These are phyloP conservation scores for Plantago coronopus DNA, from an alignment of 305 asterid genomes.

Conservation along the genomic window DNA sequence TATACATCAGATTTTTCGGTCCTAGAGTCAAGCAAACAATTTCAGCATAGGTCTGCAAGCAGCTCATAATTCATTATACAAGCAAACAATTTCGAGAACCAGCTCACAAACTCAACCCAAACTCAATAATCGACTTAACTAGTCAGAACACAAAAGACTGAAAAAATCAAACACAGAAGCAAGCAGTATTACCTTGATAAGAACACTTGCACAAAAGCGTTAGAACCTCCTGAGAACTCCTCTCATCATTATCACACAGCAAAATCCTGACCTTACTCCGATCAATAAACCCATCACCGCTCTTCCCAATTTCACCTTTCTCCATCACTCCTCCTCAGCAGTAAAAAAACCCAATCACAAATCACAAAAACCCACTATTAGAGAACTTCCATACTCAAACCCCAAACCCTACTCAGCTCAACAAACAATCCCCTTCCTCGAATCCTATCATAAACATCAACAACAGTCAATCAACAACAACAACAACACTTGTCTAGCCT, in stretches of 20 bases:
- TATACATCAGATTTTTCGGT: too few species aligned
- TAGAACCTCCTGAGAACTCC: slow-evolving; percentile 68
- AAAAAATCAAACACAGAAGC: slow-evolving; percentile 8
- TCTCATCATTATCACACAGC: slow-evolving; percentile 86
- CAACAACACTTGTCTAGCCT: slow-evolving; percentile 13
- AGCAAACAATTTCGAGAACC: too few species aligned
- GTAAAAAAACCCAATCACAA: slow-evolving; percentile 16
- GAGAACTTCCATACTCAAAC: background rate
- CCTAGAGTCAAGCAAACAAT: too few species aligned
- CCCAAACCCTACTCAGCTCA: background rate
- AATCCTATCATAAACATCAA: too few species aligned
- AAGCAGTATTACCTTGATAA: slow-evolving; percentile 68
- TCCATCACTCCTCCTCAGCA: slow-evolving; percentile 31
- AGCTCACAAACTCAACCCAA: background rate
- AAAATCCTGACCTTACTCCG: slow-evolving; percentile 92
- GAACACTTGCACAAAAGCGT: slow-evolving; percentile 89
- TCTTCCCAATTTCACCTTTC: slow-evolving; percentile 49
- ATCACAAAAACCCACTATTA: background rate
- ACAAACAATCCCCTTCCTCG: background rate
- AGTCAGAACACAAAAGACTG: slow-evolving; percentile 1
- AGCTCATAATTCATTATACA: too few species aligned
- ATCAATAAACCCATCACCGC: slow-evolving; percentile 88
- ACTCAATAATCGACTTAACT: background rate
- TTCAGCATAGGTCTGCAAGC: too few species aligned
- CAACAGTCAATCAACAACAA: background rate